A percentile compares a stretch with the other conserved stretches of the same genome.
Evolutionary conservation across 2,329 filamentous ascomycete genomes (phyloP).

Genomic region (Allantophomopsis cytisporea): DNA sequence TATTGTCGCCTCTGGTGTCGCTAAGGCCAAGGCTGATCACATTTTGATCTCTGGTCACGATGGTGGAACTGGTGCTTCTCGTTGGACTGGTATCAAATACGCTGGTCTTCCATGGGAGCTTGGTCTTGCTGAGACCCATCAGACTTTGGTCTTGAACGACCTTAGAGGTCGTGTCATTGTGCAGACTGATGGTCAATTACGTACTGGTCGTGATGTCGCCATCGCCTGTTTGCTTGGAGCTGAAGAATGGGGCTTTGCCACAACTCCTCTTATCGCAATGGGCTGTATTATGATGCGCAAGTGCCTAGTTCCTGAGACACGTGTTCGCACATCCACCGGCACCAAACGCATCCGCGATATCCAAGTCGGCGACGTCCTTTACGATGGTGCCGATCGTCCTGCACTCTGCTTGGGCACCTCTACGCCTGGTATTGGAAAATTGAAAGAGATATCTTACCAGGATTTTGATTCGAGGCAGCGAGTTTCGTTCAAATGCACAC

Average conservation of each 20-base stretch:
- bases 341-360: neutral
- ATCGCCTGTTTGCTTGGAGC: slow-evolving; percentile 91
- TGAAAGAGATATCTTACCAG: too few relatives aligned
- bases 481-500: too few relatives aligned
- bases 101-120: slow-evolving; percentile 94
- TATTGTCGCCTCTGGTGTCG: slow-evolving; percentile 93
- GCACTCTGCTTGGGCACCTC: too few relatives aligned
- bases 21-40: slow-evolving; percentile 94
- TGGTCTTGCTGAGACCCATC: slow-evolving; percentile 92
- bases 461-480: too few relatives aligned
- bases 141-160: slow-evolving; percentile 91
- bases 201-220: slow-evolving; percentile 85
- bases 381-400: too few relatives aligned
- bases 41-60: slow-evolving; percentile 95
- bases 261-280: slow-evolving; percentile 89
- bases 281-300: slow-evolving; percentile 93
- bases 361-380: too few relatives aligned
- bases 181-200: slow-evolving; percentile 88
- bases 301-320: slow-evolving; percentile 29
- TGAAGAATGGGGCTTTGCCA: slow-evolving; percentile 97
- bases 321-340: slow-evolving; percentile 1
- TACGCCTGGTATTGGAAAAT: too few relatives aligned
- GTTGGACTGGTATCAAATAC: slow-evolving; percentile 99
- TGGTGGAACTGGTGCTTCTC: slow-evolving; percentile 88
- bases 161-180: slow-evolving; percentile 90